These are phyloP conservation scores for Solanum sejunctum DNA, from an alignment of 257 asterid genomes.

Conservation along the genomic window DNA sequence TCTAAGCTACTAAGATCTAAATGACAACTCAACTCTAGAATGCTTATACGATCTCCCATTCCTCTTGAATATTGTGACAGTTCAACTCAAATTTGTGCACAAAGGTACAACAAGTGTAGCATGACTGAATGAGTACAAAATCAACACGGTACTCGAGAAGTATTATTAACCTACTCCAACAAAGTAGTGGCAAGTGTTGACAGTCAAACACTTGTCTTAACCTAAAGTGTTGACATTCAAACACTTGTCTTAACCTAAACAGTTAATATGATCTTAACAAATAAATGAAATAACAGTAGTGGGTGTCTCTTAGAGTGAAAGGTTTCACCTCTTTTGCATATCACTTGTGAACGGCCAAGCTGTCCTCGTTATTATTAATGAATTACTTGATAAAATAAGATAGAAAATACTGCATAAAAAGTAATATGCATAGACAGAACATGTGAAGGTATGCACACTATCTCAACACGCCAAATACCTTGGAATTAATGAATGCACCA, in stretches of 20 bases:
- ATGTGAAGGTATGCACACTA: too few relatives aligned
- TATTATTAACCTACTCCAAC: not conserved
- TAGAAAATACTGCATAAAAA: not conserved
- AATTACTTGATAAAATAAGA: too few relatives aligned
- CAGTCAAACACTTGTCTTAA: not conserved
- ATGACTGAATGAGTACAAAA: not conserved
- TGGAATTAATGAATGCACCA: not conserved
- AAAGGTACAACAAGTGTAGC: not conserved
- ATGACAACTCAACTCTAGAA: not conserved
- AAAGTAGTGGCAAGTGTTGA: not conserved
- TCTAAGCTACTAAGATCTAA: not conserved
- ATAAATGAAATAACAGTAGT: too few relatives aligned
- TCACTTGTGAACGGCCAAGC: too few relatives aligned
- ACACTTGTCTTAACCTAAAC: not conserved
- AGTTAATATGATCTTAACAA: too few relatives aligned
- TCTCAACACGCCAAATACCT: not conserved
- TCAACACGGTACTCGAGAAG: not conserved
- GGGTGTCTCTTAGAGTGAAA: too few relatives aligned
- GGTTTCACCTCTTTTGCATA: too few relatives aligned
- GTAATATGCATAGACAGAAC: not conserved
- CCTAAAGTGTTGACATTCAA: not conserved
- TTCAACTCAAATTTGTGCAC: not conserved
- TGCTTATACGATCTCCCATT: not conserved
- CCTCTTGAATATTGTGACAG: not conserved
- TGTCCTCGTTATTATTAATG: too few relatives aligned